Evolutionary conservation across 352 stramenopile genomes (phyloP), one percentile per base, ranked within the genome.

Genomic region (Pythium dissimile): DNA sequence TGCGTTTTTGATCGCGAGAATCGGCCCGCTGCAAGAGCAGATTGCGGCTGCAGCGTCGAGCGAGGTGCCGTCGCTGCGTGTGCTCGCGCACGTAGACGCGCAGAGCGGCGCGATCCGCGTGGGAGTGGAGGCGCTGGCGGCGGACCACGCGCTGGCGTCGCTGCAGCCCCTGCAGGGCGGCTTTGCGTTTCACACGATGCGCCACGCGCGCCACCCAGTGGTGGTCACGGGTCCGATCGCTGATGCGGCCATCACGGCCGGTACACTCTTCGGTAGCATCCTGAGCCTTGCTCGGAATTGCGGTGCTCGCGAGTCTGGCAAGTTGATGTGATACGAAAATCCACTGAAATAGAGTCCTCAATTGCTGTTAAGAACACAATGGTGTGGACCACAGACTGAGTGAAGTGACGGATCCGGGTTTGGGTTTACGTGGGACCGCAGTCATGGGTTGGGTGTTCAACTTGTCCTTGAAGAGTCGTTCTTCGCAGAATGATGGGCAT

Each of bases 171-270:
- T 68, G 43, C 84, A 94, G 51, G 80, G 80, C 42, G 84, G 69
- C 42, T 87, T 94, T 50, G 80, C 81, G 43, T 90, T 91, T 62
- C 85, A 92, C 76, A 94, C 84, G 38, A 54, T 66, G 42, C 79
- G 84, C 28, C 84, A 94, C 69, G 72, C 80, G 9, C 69, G 72
- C 31, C 73, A 92, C 59, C 84, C 84, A 2, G 77, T 94, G 13
- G 80, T 92, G 31, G 79, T 94, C 54, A 86, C 77, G n/a, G 81
- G 84, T 11, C 80, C 84, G n/a, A 86, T 90, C 51, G 76, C 80
- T 27, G 78, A 90, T 64, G 72, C 64, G 47, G 77, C 72, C 45
- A 91, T 91, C 71, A 89, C 80, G 42, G 84, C 84, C 28, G 78
- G 81, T 47, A 82, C 81, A 47, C 71, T 94, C 35, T 94, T 94